phyloP scores from a whole-genome alignment of 2,329 filamentous ascomycete genomes.

The Orbilia quercus region DNA sequence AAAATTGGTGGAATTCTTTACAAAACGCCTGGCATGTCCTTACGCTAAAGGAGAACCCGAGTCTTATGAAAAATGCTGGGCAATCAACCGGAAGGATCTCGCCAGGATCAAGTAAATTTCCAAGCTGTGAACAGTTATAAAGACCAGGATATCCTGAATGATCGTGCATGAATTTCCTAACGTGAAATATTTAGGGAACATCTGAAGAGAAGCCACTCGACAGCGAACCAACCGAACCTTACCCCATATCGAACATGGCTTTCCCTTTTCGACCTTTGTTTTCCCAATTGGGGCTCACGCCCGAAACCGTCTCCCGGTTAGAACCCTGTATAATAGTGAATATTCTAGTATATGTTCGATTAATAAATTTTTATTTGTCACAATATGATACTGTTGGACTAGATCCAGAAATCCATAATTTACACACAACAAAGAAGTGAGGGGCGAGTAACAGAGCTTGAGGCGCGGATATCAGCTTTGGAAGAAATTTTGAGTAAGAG shows the following conservation, averaged over 20 bases:
- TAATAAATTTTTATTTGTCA: background rate
- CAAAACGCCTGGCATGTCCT: conserved; percentile 4
- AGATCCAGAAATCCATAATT: background rate
- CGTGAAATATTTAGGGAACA: conserved; percentile 1
- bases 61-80: conserved; percentile 2
- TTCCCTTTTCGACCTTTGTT: conserved; percentile 6
- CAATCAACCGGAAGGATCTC: background rate
- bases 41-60: conserved; percentile 11
- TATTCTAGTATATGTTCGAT: background rate
- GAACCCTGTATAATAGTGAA: no score
- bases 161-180: background rate
- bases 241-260: background rate
- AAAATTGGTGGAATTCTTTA: background rate
- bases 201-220: conserved; percentile 5
- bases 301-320: conserved; percentile 13
- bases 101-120: conserved; percentile 11
- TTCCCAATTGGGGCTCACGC: conserved; percentile 5
- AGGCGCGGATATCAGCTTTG: background rate
- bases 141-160: no score
- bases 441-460: background rate
- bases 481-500: conserved; percentile 3
- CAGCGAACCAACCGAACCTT: background rate
- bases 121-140: no score
- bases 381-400: background rate
- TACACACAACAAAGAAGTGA: conserved; percentile 4